Evolutionary conservation across 257 asterid species (phyloP), one percentile per base, ranked within the genome.

Genomic region (Fraxinus cuspidata): DNA sequence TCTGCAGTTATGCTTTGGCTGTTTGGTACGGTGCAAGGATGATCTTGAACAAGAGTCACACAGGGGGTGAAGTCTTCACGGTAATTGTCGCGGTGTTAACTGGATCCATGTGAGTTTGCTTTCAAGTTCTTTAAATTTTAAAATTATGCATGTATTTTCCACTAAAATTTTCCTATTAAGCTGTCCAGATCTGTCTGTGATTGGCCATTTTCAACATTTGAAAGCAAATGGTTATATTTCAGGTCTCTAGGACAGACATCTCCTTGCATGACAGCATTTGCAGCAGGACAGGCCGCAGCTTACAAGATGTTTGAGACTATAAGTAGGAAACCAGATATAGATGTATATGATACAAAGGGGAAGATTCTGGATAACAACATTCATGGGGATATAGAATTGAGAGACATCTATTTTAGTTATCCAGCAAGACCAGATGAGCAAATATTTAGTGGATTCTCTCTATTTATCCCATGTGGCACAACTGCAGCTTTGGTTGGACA

Each of bases 401-500:
- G 78, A 69, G 84, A 88, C 28, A 88, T 93, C 37, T 71, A 53
- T 27, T 93, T 93, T 21, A 90, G 88, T 72, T 93, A 91, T 79
- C 98, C 98, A 42, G 94, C 96, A 15, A 90, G 98, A 75, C 94
- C 97, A 3, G 84, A 86, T 19, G 97, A 93, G 79, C 85, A 74
- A 37, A 88, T 93, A 58, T 93, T 93, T 77, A 78, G 82, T 37
- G 96, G 94, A 13, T 90, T 93, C 83, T 90, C 96, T 29, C 77
- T 91, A 32, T 78, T 18, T 72, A 89, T 93, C 73, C 86, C 92
- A 3, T 85, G 83, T 9, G 98, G 94, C 34, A 85, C 92, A n/a
- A 90, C 98, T 8, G 87, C 96, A 0, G 98, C 97, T 1, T 84
- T 93, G 87, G 97, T 93, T 63, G 98, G 98, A 15, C 96, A 91